Conservation (phyloP, 805 yeast species). For the Wickerhamomyces strasburgensis region DNA sequence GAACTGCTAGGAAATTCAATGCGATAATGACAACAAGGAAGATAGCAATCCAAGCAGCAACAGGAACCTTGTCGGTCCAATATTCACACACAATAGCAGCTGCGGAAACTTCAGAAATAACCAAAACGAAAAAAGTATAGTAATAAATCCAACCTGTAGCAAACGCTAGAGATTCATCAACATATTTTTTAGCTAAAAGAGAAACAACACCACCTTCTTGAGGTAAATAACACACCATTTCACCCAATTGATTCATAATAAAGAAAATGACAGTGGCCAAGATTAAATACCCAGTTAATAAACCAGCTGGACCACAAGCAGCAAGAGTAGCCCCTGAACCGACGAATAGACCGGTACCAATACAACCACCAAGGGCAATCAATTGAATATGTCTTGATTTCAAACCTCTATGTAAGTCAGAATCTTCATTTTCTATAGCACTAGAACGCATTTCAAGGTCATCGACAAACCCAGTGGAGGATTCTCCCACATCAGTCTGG, state of each 20-base stretch:
- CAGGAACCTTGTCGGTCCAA: constrained; percentile 59
- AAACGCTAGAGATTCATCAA: constrained; percentile 25
- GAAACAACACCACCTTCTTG: constrained; percentile 62
- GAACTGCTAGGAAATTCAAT: constrained; percentile 52
- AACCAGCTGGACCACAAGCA: constrained; percentile 70
- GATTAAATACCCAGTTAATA: constrained; percentile 56
- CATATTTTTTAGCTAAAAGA: constrained; percentile 52
- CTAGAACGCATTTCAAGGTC: constrained; percentile 14
- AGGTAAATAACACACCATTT: constrained; percentile 60
- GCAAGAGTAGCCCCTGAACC: constrained; percentile 62
- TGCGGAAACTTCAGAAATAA: constrained; percentile 48
- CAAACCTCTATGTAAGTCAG: constrained; percentile 28
- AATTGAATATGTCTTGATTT: constrained; percentile 69
- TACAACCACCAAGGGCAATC: constrained; percentile 81
- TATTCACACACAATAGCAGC: constrained; percentile 46
- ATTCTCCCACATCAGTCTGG: constrained; percentile 18
- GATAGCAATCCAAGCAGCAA: constrained; percentile 56
- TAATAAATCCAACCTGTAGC: constrained; percentile 28
- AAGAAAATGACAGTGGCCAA: constrained; percentile 62
- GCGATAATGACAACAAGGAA: constrained; percentile 43
- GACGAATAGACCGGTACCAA: constrained; percentile 81
- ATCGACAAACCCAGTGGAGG: constrained; percentile 23
- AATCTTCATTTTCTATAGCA: constrained; percentile 4
- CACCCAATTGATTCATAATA: constrained; percentile 62
- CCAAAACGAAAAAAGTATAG: constrained; percentile 22